Base-by-base conservation (phyloP, 2,329 filamentous ascomycete genomes). In the Oidium heveae region DNA sequence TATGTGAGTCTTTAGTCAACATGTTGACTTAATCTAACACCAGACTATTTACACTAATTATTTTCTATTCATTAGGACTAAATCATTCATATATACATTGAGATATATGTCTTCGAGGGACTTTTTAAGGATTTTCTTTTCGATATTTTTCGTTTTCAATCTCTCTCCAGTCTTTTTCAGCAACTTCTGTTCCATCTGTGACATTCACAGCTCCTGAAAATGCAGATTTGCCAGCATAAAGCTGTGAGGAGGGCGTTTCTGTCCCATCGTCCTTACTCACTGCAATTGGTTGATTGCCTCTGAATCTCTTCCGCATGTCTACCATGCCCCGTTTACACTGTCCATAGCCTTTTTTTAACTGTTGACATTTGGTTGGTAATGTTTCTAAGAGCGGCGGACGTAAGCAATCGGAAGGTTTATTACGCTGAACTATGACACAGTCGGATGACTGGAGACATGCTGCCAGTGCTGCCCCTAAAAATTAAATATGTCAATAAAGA, bases 231-330 rank as follows among this genome's bases (percentile, higher is more conserved):
- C 86, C 86, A 16, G 80, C 85, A 67, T 94, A 94, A 60, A 94
- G 68, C 70, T 91, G 81, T 64, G 80, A 77, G 4, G 76, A 60
- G 51, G 57, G 60, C 39, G 59, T 63, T 55, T 71, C 69, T 58
- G 71, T 72, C 12, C 71, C 70, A 28, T 71, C 70, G 60, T 85
- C 80, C 64, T 79, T 74, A 62, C 79, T 70, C 56, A 72, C 69
- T 24, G 78, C 74, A 59, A 94, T 80, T 54, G 91, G 87, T 67
- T 86, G 79, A 71, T 96, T 96, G 56, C 91, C 91, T 55, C 91
- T 79, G 70, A 98, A 96, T 36, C 91, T 83, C 72, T 96, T 96
- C 67, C 91, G 85, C 91, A 98, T 98, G 68, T 98, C 91, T 62
- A 96, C 84, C 79, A 94, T 79, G 60, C 91, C 91, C 60, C 89